Evolutionary conservation across 805 yeast genomes (phyloP).

Genomic region (Nematodospora valgi): DNA sequence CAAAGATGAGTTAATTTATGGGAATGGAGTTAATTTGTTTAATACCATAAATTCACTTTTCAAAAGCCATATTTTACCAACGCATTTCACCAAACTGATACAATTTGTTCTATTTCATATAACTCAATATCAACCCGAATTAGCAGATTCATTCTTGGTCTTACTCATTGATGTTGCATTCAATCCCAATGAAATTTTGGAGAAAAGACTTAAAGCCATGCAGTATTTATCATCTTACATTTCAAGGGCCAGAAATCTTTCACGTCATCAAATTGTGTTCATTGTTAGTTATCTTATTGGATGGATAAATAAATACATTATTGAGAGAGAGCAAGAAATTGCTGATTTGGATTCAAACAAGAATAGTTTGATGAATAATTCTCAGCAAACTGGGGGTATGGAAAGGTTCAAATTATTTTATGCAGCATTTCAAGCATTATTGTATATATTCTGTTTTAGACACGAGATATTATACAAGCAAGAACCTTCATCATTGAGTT

Average conservation of each 20-base stretch:
- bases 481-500: not conserved
- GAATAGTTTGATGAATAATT: conserved; percentile 8
- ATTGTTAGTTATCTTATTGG: conserved; percentile 78
- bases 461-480: conserved; percentile 52
- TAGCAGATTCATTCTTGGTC: conserved; percentile 82
- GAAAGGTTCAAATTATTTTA: conserved; percentile 86
- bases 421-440: conserved; percentile 84
- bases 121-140: conserved; percentile 76
- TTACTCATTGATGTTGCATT: conserved; percentile 81
- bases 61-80: conserved; percentile 80
- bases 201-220: conserved; percentile 80
- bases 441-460: conserved; percentile 90
- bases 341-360: conserved; percentile 31
- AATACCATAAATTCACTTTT: conserved; percentile 74
- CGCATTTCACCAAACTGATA: conserved; percentile 84
- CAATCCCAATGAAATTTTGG: conserved; percentile 61
- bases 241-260: conserved; percentile 76
- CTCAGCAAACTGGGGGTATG: conserved; percentile 63
- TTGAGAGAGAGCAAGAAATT: conserved; percentile 83
- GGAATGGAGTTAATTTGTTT: conserved; percentile 65
- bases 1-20: conserved; percentile 49
- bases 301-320: conserved; percentile 79
- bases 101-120: conserved; percentile 81
- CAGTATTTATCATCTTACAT: conserved; percentile 89
- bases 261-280: conserved; percentile 70